Percentiles rank a stretch among this genome's conserved stretches.
These are phyloP conservation scores for Mortierella claussenii DNA, from an alignment of 192 early-diverging fungal genomes.

Conservation along the genomic window DNA sequence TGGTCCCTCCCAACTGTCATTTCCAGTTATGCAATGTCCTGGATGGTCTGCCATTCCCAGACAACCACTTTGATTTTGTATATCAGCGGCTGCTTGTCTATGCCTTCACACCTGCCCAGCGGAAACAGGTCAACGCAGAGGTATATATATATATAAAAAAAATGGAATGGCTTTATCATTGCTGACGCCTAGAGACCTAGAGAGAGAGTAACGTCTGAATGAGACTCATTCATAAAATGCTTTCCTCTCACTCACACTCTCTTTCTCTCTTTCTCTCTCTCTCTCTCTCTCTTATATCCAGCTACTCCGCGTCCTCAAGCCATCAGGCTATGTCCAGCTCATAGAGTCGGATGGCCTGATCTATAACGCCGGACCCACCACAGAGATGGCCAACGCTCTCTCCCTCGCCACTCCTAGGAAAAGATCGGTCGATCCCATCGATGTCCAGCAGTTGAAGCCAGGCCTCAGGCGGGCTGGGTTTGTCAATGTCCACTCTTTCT, in stretches of 20 bases:
- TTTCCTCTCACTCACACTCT: too few relatives aligned
- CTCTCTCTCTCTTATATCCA: slow-evolving; percentile 10
- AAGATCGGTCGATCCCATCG: slow-evolving; percentile 8
- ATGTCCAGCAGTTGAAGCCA: slow-evolving; percentile 13
- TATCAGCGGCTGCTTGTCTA: slow-evolving; percentile 4
- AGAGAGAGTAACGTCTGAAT: too few relatives aligned
- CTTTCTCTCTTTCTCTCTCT: too few relatives aligned
- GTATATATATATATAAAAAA: too few relatives aligned
- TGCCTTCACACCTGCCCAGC: slow-evolving; percentile 15
- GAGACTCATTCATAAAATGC: too few relatives aligned
- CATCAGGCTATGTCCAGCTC: slow-evolving; percentile 58
- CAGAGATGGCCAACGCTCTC: slow-evolving; percentile 1
- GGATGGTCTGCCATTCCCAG: slow-evolving; percentile 34
- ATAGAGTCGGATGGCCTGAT: slow-evolving; percentile 32
- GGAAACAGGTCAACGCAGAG: slow-evolving; percentile 13
- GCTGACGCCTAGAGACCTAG: too few relatives aligned
- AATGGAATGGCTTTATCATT: too few relatives aligned
- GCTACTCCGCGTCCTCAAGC: slow-evolving; percentile 55
- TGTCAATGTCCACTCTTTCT: slow-evolving; percentile 11
- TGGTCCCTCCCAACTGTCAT: slow-evolving; percentile 15
- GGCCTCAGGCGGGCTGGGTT: slow-evolving; percentile 17
- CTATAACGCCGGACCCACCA: slow-evolving; percentile 16
- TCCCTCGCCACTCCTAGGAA: slow-evolving; percentile 6
- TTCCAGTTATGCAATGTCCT: slow-evolving; percentile 30
- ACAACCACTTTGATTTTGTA: slow-evolving; percentile 46